These are phyloP conservation scores for Chlamydomonas incerta DNA, from an alignment of 139 green algal species.

Conservation along the genomic window DNA sequence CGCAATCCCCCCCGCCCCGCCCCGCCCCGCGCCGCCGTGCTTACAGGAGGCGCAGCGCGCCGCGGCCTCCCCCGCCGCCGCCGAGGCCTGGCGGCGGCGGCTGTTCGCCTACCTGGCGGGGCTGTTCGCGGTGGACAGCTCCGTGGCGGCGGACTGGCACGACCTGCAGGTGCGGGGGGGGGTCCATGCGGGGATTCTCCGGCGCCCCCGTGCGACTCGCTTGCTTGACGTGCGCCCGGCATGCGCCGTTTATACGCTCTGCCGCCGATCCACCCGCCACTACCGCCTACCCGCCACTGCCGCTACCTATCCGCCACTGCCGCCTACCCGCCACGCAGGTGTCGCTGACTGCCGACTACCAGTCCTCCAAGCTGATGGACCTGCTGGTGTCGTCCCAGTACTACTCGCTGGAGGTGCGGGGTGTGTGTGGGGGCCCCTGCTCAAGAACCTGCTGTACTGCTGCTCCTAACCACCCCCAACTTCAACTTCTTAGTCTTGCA, in stretches of 20 bases:
- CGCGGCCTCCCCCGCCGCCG: not conserved
- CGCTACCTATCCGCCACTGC: too few relatives aligned
- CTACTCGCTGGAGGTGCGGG: slow-evolving; percentile 83
- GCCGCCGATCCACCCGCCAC: too few relatives aligned
- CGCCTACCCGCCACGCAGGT: slow-evolving; percentile 63
- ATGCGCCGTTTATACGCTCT: too few relatives aligned
- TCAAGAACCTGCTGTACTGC: too few relatives aligned
- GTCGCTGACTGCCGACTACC: slow-evolving; percentile 89
- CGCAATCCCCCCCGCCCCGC: not conserved
- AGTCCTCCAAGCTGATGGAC: slow-evolving; percentile 77
- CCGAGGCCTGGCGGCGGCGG: slow-evolving; percentile 59
- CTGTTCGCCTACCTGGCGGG: slow-evolving; percentile 83
- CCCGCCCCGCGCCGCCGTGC: not conserved
- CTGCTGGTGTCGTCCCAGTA: slow-evolving; percentile 83
- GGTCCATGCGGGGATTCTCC: too few relatives aligned
- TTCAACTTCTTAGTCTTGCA: too few relatives aligned
- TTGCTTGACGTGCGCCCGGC: too few relatives aligned
- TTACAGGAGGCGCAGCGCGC: not conserved
- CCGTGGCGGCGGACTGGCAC: slow-evolving; percentile 68
- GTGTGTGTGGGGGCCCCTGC: not conserved
- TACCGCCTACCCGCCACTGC: too few relatives aligned
- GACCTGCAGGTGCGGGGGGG: slow-evolving; percentile 68
- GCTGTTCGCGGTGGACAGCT: slow-evolving; percentile 70
- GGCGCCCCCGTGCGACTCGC: too few relatives aligned
- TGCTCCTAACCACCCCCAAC: too few relatives aligned